These are phyloP conservation scores for Vaccinium darrowii DNA, from an alignment of 148 eudicot species.

Conservation along the genomic window DNA sequence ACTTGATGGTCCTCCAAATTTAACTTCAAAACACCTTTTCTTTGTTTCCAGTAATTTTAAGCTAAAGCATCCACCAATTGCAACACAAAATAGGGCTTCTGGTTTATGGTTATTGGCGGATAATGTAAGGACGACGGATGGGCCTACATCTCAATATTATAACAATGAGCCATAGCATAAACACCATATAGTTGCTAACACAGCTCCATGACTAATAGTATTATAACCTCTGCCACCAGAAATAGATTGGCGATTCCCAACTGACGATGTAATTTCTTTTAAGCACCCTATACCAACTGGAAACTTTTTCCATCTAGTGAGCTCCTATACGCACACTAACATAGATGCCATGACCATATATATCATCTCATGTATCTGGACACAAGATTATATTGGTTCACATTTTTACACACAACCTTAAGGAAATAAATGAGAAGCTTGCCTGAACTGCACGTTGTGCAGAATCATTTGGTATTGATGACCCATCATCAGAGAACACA, in stretches of 20 bases:
- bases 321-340: not conserved
- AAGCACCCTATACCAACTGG: conserved; percentile 1
- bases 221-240: not conserved
- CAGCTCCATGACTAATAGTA: not conserved
- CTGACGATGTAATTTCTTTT: not conserved
- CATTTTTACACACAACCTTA: not conserved
- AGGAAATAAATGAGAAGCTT: conserved; percentile 23
- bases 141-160: not conserved
- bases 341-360: not conserved
- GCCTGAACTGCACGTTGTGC: conserved; percentile 79
- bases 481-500: conserved; percentile 76
- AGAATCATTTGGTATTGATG: conserved; percentile 59
- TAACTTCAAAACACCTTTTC: not conserved
- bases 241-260: not conserved
- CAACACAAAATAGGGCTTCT: not conserved
- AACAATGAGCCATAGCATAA: not conserved
- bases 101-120: not conserved
- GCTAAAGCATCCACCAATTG: not conserved
- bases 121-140: not conserved
- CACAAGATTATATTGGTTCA: not conserved
- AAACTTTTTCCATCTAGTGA: not conserved
- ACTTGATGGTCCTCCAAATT: not conserved
- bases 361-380: not conserved
- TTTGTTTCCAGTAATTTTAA: not conserved
- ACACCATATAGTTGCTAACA: not conserved